Base-by-base conservation (phyloP, 495 filamentous ascomycete genomes). In the Lophiostoma macrostomum region DNA sequence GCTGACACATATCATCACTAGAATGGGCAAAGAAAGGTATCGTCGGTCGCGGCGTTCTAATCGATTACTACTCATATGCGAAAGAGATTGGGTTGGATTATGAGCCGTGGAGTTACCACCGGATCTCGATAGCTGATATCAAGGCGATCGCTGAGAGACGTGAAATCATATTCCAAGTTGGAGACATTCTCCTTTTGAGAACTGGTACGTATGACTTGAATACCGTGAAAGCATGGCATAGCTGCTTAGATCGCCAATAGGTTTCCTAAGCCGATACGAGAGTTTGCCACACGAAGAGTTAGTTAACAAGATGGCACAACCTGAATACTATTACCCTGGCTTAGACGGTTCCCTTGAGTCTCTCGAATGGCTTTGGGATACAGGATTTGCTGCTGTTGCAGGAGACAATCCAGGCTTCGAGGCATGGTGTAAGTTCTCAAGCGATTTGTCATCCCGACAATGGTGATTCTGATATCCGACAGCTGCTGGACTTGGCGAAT, bases 51-150 rank as follows among this genome's bases (percentile, higher is more conserved):
- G 50, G 50, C 20, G 47, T 51, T 11, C 36, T 51, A 6, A 12
- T 51, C 14, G 47, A 51, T 41, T 51, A 29, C 36, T 32, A n/a
- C 20, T 32, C 22, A 8, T 73, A 77, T 40, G 72, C 71, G 8
- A 57, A 66, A 25, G 13, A 35, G n/a, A 13, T 43, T 8, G 35
- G 35, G 8, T 23, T 51, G 6, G 4, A 44, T 10, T 53, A 53
- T 23, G 27, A 35, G 8, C 19, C 44, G 20, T 14, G 39, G 20
- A 31, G 12, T 12, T 36, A 23, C 34, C 36, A 56, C 35, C 35
- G 23, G 13, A 49, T 49, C 23, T 29, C 43, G 11, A n/a, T 30
- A 5, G 29, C 22, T 18, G 27, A 38, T 16, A n/a, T 56, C 19
- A 29, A 56, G 18, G 43, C 32, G 16, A 29, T 40, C 13, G 22